Conservation (phyloP, 331 rosid species). For the Saraca asoca region DNA sequence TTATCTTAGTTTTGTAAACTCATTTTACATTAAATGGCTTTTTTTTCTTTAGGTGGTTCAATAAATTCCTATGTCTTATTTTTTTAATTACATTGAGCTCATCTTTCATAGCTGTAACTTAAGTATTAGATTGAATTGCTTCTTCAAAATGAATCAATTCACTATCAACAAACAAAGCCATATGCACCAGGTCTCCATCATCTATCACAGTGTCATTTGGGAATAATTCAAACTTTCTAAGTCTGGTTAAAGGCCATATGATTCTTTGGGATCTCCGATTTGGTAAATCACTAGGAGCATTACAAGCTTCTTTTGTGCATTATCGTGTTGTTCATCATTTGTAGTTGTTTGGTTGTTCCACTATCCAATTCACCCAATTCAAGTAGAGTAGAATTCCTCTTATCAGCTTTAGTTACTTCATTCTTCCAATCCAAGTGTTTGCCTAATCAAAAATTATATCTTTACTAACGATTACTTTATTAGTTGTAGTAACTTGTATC, state of each 20-base stretch:
- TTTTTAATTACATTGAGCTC: background rate
- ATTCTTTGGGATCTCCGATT: too few relatives aligned
- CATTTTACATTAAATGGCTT: background rate
- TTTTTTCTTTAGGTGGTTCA: background rate
- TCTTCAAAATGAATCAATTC: background rate
- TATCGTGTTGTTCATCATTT: too few relatives aligned
- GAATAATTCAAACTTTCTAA: too few relatives aligned
- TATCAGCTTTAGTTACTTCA: background rate
- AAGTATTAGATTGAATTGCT: background rate
- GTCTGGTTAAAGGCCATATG: too few relatives aligned
- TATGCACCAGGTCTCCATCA: background rate
- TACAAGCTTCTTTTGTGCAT: too few relatives aligned
- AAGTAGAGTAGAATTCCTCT: background rate
- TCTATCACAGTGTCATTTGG: too few relatives aligned
- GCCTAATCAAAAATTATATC: background rate
- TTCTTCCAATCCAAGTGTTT: background rate
- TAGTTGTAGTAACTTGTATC: background rate
- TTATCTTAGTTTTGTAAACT: constrained; percentile 7
- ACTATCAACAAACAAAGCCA: background rate
- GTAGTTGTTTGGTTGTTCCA: too few relatives aligned
- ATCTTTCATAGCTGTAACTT: background rate
- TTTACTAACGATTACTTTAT: background rate
- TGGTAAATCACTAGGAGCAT: too few relatives aligned
- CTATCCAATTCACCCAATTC: background rate
- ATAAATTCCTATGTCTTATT: background rate